Evolutionary conservation across 768 basidiomycete genomes (phyloP).

Genomic region (Russula emetica): DNA sequence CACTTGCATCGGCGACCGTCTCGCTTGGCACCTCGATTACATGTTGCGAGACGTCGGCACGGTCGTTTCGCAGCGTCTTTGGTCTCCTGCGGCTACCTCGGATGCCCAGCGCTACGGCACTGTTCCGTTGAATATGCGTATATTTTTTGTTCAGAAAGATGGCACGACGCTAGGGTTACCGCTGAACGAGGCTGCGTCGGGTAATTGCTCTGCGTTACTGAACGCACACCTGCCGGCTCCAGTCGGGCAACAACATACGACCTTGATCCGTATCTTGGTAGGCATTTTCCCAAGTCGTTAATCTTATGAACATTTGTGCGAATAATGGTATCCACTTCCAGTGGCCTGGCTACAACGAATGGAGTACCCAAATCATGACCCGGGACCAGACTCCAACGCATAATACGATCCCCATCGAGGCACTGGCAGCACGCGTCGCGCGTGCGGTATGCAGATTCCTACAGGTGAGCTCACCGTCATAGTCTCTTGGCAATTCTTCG

Average conservation of each 20-base stretch:
- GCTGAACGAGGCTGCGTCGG: background rate
- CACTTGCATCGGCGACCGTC: background rate
- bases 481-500: background rate
- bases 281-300: background rate
- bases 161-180: conserved; percentile 1
- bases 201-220: background rate
- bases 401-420: conserved; percentile 1
- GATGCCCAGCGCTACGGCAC: conserved; percentile 15
- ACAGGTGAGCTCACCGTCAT: conserved; percentile 1
- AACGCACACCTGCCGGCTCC: background rate
- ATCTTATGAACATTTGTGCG: background rate
- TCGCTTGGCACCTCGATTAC: conserved; percentile 13
- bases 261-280: conserved; percentile 12
- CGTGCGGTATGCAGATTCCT: conserved; percentile 14
- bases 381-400: conserved; percentile 8
- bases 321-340: background rate
- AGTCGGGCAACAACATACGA: background rate
- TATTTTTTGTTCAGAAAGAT: conserved; percentile 19
- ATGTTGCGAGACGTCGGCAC: background rate
- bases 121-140: conserved; percentile 5
- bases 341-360: conserved; percentile 21
- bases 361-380: conserved; percentile 14
- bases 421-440: conserved; percentile 6
- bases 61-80: conserved; percentile 7
- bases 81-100: conserved; percentile 3